phyloP scores from a whole-genome alignment of 2,329 filamentous ascomycete species.

The Aspergillus udagawae region DNA sequence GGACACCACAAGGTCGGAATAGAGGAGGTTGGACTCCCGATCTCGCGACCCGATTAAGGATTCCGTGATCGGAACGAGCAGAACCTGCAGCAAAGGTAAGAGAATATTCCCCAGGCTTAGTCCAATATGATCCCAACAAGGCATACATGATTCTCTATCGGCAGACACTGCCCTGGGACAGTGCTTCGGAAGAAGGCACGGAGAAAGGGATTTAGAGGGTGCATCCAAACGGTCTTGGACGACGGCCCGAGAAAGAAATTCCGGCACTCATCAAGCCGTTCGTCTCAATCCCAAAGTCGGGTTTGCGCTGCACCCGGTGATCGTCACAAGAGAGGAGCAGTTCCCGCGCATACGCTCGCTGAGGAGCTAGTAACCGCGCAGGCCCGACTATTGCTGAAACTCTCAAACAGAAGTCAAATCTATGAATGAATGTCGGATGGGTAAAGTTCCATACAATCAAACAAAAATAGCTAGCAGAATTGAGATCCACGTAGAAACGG shows the following conservation, averaged over 20 bases:
- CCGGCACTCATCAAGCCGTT: slow-evolving; percentile 38
- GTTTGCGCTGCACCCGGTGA: slow-evolving; percentile 19
- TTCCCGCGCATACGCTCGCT: slow-evolving; percentile 26
- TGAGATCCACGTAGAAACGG: neutral
- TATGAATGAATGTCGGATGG: neutral
- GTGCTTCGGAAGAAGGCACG: slow-evolving; percentile 98
- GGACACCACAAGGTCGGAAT: slow-evolving; percentile 76
- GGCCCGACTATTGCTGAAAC: neutral
- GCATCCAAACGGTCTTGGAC: slow-evolving; percentile 66
- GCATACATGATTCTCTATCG: slow-evolving; percentile 76
- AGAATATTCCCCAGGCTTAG: slow-evolving; percentile 11
- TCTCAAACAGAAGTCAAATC: neutral
- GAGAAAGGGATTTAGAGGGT: slow-evolving; percentile 97
- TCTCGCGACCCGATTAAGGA: slow-evolving; percentile 84
- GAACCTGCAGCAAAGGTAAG: slow-evolving; percentile 51
- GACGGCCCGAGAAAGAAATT: slow-evolving; percentile 31
- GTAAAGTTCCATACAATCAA: neutral
- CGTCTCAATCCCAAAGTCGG: slow-evolving; percentile 18
- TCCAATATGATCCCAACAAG: slow-evolving; percentile 2
- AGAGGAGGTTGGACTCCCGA: slow-evolving; percentile 71
- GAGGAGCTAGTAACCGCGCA: slow-evolving; percentile 3
- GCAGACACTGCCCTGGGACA: slow-evolving; percentile 84
- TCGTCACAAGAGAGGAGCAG: slow-evolving; percentile 28
- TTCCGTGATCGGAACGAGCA: slow-evolving; percentile 91
- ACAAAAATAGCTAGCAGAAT: neutral